phyloP scores from a whole-genome alignment of 305 asterid genomes.

The Plantago coronopus region DNA sequence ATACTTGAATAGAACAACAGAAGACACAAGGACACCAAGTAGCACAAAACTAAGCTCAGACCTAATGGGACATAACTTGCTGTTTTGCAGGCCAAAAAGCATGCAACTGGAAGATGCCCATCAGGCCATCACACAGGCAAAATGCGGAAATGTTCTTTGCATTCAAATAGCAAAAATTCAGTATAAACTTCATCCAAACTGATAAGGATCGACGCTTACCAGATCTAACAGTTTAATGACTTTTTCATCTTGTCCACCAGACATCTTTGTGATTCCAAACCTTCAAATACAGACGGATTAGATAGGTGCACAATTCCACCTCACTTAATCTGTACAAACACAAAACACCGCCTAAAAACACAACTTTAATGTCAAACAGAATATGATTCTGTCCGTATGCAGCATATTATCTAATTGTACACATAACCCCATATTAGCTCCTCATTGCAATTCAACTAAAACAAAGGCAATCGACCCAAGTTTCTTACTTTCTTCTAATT shows the following conservation, averaged over 20 bases:
- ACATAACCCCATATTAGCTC: too few relatives aligned
- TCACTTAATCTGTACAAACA: neutral
- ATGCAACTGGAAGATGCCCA: too few relatives aligned
- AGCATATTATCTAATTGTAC: too few relatives aligned
- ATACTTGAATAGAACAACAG: too few relatives aligned
- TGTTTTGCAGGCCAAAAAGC: neutral
- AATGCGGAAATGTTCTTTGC: neutral
- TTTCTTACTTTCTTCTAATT: too few relatives aligned
- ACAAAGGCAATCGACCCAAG: too few relatives aligned
- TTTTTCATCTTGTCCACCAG: conserved; percentile 60
- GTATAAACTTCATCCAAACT: neutral
- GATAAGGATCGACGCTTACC: conserved; percentile 40
- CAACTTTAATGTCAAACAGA: too few relatives aligned
- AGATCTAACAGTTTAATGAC: conserved; percentile 47
- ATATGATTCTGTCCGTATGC: too few relatives aligned
- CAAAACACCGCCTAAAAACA: too few relatives aligned
- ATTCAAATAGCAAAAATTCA: neutral
- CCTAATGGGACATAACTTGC: neutral
- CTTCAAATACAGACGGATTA: conserved; percentile 18
- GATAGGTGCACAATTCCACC: conserved; percentile 20
- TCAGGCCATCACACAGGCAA: neutral
- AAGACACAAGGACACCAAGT: too few relatives aligned
- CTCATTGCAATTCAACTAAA: too few relatives aligned
- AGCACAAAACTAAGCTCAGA: neutral
- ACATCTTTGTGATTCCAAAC: conserved; percentile 37